Evolutionary conservation across 345 rosid species (phyloP).

Genomic region (Euphorbia pulcherrima): DNA sequence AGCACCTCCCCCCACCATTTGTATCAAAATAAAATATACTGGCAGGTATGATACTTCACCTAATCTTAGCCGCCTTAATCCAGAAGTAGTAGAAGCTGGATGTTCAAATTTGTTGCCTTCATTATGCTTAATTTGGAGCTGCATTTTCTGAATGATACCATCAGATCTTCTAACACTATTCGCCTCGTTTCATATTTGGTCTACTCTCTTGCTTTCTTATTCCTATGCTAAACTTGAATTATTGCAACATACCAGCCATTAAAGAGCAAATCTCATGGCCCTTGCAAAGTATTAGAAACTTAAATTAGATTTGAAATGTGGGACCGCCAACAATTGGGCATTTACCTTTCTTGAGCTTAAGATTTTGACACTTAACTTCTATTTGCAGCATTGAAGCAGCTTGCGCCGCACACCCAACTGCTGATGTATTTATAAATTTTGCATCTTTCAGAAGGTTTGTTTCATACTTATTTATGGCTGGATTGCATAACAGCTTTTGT

Average conservation of each 20-base stretch:
- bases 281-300: neutral
- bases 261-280: neutral
- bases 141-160: neutral
- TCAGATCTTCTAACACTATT: neutral
- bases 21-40: neutral
- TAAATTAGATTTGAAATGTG: neutral
- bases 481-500: slow-evolving; percentile 14
- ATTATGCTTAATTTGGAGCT: neutral
- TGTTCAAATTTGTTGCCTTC: neutral
- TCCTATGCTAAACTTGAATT: neutral
- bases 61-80: neutral
- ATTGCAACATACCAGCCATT: slow-evolving; percentile 1
- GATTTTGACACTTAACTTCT: slow-evolving; percentile 7
- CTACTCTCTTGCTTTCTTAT: neutral
- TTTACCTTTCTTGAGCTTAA: slow-evolving; percentile 9
- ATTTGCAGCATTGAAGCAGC: slow-evolving; percentile 89
- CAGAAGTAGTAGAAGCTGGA: neutral
- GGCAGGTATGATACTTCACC: neutral
- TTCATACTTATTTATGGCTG: neutral
- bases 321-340: neutral
- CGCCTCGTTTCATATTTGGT: neutral
- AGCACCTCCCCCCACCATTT: neutral
- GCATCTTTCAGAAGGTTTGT: slow-evolving; percentile 85
- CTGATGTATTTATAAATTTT: slow-evolving; percentile 92
- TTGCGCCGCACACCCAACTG: slow-evolving; percentile 86